Evolutionary conservation across 2,329 filamentous ascomycete genomes (phyloP).

Genomic region (Beauveria asiatica): DNA sequence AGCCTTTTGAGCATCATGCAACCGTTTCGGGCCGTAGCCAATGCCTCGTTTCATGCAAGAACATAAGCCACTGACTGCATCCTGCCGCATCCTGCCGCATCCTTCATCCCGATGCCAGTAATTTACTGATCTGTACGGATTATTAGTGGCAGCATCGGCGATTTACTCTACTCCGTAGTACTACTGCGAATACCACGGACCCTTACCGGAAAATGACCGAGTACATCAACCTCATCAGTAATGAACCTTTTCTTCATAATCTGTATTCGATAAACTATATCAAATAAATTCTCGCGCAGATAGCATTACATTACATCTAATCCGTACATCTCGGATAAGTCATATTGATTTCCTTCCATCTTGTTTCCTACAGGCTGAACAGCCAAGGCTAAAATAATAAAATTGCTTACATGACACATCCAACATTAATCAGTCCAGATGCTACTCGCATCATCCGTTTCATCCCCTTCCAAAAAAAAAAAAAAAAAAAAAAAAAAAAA

Average conservation of each 20-base stretch:
- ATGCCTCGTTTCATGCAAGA: not conserved
- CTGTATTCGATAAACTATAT: not conserved
- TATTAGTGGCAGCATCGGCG: not conserved
- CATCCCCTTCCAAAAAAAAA: not conserved
- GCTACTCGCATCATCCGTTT: conserved; percentile 1
- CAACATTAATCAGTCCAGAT: conserved; percentile 9
- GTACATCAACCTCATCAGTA: too few relatives aligned
- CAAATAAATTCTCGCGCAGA: too few relatives aligned
- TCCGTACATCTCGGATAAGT: not conserved
- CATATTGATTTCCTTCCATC: not conserved
- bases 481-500: not conserved
- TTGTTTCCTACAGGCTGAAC: not conserved
- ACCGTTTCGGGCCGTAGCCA: not conserved
- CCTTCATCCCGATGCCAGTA: not conserved
- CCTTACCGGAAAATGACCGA: too few relatives aligned
- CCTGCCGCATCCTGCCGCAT: not conserved
- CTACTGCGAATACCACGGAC: too few relatives aligned
- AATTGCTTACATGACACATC: conserved; percentile 8
- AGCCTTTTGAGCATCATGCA: not conserved
- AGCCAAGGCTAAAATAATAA: not conserved
- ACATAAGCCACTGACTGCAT: not conserved
- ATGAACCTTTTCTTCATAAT: too few relatives aligned
- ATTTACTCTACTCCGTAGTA: not conserved
- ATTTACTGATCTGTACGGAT: not conserved
- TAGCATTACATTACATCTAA: not conserved